Evolutionary conservation across 106 monocot species (phyloP).

Genomic region (Acorus gramineus): DNA sequence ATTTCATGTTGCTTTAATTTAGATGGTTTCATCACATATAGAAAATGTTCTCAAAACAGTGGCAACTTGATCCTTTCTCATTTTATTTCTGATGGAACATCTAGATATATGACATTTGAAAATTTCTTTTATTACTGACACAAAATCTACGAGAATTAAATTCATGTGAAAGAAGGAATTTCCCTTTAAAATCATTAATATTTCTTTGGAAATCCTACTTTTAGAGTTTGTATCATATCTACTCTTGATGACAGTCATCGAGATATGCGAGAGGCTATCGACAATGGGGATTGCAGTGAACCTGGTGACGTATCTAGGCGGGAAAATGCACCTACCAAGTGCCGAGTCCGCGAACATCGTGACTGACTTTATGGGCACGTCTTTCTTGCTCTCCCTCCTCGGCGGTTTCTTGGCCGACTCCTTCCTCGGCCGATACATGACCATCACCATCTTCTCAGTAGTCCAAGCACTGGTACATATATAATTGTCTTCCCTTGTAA

Average conservation of each 20-base stretch:
- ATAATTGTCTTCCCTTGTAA: background rate
- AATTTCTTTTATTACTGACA: too few relatives aligned
- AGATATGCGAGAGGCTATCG: conserved; percentile 62
- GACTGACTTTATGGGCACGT: conserved; percentile 74
- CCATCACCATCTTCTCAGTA: conserved; percentile 53
- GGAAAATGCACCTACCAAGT: conserved; percentile 65
- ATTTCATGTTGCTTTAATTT: too few relatives aligned
- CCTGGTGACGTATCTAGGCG: conserved; percentile 57
- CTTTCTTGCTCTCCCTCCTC: conserved; percentile 60
- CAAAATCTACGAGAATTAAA: too few relatives aligned
- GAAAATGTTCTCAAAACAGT: too few relatives aligned
- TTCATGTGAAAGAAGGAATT: too few relatives aligned
- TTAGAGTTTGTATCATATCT: too few relatives aligned
- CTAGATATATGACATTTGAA: too few relatives aligned
- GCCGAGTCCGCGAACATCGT: conserved; percentile 66
- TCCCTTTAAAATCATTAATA: too few relatives aligned
- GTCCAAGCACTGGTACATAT: conserved; percentile 40
- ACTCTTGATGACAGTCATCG: conserved; percentile 26
- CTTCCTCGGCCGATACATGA: conserved; percentile 59
- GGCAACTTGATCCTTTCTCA: too few relatives aligned
- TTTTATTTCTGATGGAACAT: too few relatives aligned
- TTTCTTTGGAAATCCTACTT: too few relatives aligned
- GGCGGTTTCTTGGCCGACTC: conserved; percentile 76
- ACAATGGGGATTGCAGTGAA: conserved; percentile 83
- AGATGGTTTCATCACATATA: too few relatives aligned